These are phyloP conservation scores for Agrostemma githago DNA, from an alignment of 148 eudicot species.

Conservation along the genomic window DNA sequence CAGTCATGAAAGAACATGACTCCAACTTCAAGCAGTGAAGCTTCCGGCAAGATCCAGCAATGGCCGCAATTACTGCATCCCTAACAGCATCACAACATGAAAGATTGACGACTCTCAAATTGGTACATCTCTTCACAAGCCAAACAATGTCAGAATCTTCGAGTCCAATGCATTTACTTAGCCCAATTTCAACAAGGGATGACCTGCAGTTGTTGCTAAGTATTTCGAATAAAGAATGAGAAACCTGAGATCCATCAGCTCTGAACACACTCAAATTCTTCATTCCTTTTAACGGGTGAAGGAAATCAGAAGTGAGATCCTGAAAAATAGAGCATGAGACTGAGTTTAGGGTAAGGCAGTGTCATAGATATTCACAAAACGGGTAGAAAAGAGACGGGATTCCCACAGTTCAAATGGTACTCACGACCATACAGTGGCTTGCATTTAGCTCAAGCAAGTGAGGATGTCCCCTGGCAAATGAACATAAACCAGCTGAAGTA, in stretches of 20 bases:
- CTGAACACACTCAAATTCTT: conserved; percentile 37
- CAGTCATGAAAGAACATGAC: conserved; percentile 58
- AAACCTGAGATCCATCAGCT: conserved; percentile 64
- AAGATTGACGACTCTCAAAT: conserved; percentile 50
- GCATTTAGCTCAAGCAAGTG: conserved; percentile 46
- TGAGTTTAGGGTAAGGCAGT: not conserved
- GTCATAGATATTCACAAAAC: not conserved
- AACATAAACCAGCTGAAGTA: conserved; percentile 43
- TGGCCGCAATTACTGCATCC: conserved; percentile 53
- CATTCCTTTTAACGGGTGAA: conserved; percentile 36
- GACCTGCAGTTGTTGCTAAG: conserved; percentile 38
- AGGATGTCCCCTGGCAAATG: conserved; percentile 44
- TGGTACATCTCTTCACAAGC: conserved; percentile 42
- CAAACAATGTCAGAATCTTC: conserved; percentile 40
- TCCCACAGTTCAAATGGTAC: conserved; percentile 41
- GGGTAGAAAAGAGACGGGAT: conserved; percentile 14
- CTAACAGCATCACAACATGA: conserved; percentile 64
- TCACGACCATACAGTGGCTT: conserved; percentile 69
- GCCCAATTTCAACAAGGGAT: conserved; percentile 48
- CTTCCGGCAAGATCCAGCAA: conserved; percentile 44
- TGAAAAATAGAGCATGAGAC: conserved; percentile 14
- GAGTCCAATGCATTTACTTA: conserved; percentile 70
- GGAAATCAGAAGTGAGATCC: conserved; percentile 56
- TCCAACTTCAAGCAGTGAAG: conserved; percentile 57
- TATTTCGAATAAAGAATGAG: conserved; percentile 33